Evolutionary conservation across 1,139 yeast species (phyloP), one percentile per base, ranked within the genome.

Genomic region (Groenewaldozyma auringiensis): DNA sequence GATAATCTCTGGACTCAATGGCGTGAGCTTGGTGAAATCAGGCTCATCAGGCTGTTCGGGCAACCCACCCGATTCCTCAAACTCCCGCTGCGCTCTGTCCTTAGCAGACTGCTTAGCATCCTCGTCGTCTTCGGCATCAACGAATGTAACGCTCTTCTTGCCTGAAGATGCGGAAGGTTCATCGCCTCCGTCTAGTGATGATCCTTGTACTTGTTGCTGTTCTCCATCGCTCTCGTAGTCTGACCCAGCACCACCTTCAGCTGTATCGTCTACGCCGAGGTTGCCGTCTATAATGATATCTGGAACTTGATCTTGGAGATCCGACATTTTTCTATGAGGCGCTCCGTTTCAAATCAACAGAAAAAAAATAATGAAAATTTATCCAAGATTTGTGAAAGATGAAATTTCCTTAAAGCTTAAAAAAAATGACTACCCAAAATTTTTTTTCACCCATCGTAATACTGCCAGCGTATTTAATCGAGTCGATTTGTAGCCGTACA

Each of bases 11-110:
- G 95, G 94, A 13, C 95, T 83, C 54, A 86, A 74, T 40, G 97
- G 96, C 41, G 92, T 84, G 67, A 89, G 71, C 56, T 71, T 65
- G 41, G 80, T 56, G 59, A 88, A 83, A 62, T 89, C 95, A 46
- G 95, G 94, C 65, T 86, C 74, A 40, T 76, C 83, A 50, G 96
- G 95, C 69, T 92, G 98, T 64, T 85, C 96, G 47, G 98, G 98
- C 50, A 92, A 76, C 47, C 98, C 97, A 47, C 97, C 97, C 62
- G 97, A 97, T 69, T 88, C 97, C 73, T 85, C 95, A 57, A 89
- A 89, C 65, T 92, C 97, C 62, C 79, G 76, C 58, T 74, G 76
- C 58, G 87, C 82, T 63, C 81, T 83, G 6, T 6, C 29, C 29
- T 25, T 25, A 6, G 6, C 29, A 25, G 6, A 6, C 11, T 8